Percentiles rank a stretch among this genome's conserved stretches.
Evolutionary conservation across 805 yeast genomes (phyloP).

Genomic region (Cephaloascus fragrans): DNA sequence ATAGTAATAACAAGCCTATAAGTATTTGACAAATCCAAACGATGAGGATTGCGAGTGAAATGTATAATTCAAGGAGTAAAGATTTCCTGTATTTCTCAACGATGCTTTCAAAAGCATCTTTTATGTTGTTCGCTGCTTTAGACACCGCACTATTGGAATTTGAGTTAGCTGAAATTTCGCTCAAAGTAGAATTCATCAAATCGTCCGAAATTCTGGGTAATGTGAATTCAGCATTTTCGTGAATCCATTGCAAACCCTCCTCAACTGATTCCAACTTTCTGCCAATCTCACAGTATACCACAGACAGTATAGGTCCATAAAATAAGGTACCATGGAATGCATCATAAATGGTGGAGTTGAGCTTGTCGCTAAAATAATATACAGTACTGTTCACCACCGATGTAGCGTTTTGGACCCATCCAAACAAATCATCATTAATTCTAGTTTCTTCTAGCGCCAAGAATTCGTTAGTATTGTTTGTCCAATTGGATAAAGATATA

Average conservation of each 20-base stretch:
- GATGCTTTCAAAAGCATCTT: conserved; percentile 12
- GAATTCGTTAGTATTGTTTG: conserved; percentile 43
- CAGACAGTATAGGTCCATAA: conserved; percentile 48
- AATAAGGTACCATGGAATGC: conserved; percentile 65
- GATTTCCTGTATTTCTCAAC: conserved; percentile 22
- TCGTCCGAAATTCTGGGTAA: conserved; percentile 39
- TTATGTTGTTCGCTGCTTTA: conserved; percentile 3
- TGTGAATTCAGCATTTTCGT: conserved; percentile 46
- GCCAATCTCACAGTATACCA: conserved; percentile 74
- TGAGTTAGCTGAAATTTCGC: conserved; percentile 1
- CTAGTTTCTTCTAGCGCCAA: conserved; percentile 35
- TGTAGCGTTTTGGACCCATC: conserved; percentile 54
- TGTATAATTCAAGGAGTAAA: conserved; percentile 33
- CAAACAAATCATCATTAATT: conserved; percentile 58
- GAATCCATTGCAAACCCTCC: conserved; percentile 71
- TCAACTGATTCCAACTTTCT: conserved; percentile 59
- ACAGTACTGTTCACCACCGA: conserved; percentile 51
- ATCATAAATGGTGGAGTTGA: conserved; percentile 48
- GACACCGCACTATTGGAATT: not conserved
- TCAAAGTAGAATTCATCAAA: conserved; percentile 3
- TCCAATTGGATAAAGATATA: conserved; percentile 29
- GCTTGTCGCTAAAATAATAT: conserved; percentile 39
- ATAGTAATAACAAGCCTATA: conserved; percentile 18
- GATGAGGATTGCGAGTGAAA: conserved; percentile 32
- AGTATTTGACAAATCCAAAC: conserved; percentile 40